Percentiles rank a stretch among this genome's conserved stretches.
Conservation (phyloP, 768 basidiomycete species). For the Agaricus sinodeliciosus region DNA sequence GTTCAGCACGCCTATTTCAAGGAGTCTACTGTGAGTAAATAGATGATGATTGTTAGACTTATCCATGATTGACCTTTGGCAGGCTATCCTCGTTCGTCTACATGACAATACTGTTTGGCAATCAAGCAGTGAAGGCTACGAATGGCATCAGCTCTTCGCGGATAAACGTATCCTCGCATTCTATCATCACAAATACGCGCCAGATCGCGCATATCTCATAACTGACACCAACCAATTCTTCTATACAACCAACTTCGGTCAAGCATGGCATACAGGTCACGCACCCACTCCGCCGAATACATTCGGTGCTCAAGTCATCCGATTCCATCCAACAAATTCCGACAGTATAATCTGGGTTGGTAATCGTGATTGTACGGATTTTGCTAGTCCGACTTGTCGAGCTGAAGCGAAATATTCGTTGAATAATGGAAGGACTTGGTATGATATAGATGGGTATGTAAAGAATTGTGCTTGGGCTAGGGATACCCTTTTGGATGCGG, state of each 20-base stretch:
- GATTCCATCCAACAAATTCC: constrained; percentile 74
- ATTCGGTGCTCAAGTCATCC: constrained; percentile 68
- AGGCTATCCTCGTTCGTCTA: constrained; percentile 83
- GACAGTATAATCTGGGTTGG: constrained; percentile 92
- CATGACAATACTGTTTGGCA: constrained; percentile 82
- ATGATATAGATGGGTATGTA: constrained; percentile 76
- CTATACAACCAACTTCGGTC: constrained; percentile 82
- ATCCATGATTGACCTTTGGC: neutral
- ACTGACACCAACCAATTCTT: constrained; percentile 57
- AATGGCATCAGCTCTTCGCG: constrained; percentile 66
- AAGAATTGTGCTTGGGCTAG: constrained; percentile 89
- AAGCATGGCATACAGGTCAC: constrained; percentile 50
- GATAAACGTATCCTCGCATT: constrained; percentile 70
- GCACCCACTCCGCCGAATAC: constrained; percentile 74
- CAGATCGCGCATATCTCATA: constrained; percentile 87
- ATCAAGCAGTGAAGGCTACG: constrained; percentile 91
- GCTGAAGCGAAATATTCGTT: constrained; percentile 69
- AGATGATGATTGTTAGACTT: neutral
- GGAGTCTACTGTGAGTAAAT: constrained; percentile 56
- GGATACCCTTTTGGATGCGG: constrained; percentile 71
- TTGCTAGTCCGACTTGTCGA: constrained; percentile 46
- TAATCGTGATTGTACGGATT: constrained; percentile 50
- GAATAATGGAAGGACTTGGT: constrained; percentile 78
- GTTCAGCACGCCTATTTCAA: constrained; percentile 82
- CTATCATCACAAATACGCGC: constrained; percentile 75